Conservation (phyloP, 73 alveolate species). For the Uronychia setigera region DNA sequence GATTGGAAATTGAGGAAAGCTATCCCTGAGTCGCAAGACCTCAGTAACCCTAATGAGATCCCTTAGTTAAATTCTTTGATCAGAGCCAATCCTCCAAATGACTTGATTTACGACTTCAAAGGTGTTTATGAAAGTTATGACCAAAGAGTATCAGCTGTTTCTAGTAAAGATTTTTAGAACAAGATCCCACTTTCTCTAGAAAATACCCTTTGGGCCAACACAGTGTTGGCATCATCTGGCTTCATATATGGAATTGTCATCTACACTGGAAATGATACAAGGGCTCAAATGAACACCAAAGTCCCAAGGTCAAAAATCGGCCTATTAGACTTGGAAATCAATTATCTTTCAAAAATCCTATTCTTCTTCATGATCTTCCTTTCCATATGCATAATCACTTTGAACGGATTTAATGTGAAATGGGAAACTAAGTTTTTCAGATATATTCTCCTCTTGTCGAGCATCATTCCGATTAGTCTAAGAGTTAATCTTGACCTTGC, state of each 20-base stretch:
- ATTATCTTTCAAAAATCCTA: conserved; percentile 74
- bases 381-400: conserved; percentile 58
- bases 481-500: conserved; percentile 94
- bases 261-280: conserved; percentile 89
- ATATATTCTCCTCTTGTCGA: conserved; percentile 72
- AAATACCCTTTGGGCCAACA: conserved; percentile 94
- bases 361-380: conserved; percentile 72
- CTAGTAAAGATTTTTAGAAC: no score
- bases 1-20: conserved; percentile 93
- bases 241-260: conserved; percentile 78
- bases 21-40: conserved; percentile 52
- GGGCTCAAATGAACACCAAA: conserved; percentile 84
- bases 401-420: conserved; percentile 80
- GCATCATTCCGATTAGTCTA: conserved; percentile 88
- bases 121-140: conserved; percentile 61
- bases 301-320: conserved; percentile 83
- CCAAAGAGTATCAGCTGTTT: no score
- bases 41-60: conserved; percentile 63
- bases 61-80: conserved; percentile 20
- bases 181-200: conserved; percentile 90
- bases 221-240: conserved; percentile 85
- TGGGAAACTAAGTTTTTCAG: conserved; percentile 74
- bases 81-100: conserved; percentile 65
- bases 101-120: conserved; percentile 75
- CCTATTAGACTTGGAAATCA: conserved; percentile 82